These are phyloP conservation scores for Tolypocladium ovalisporum DNA, from an alignment of 2,329 filamentous ascomycete species.

Conservation along the genomic window DNA sequence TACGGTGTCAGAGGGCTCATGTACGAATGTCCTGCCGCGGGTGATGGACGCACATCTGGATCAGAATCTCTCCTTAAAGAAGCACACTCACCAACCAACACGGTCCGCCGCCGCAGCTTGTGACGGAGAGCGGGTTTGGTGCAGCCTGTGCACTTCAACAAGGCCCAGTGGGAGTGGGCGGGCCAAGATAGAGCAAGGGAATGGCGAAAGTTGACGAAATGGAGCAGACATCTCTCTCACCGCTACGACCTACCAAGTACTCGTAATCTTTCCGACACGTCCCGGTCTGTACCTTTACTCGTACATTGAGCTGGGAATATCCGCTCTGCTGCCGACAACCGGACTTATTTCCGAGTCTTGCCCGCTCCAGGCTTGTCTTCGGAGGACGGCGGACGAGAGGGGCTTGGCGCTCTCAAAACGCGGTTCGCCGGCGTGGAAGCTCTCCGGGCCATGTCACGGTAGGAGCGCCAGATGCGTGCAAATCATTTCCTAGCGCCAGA, in stretches of 20 bases:
- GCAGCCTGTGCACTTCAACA: neutral
- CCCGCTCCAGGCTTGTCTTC: neutral
- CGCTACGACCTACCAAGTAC: too few relatives aligned
- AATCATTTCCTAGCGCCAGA: neutral
- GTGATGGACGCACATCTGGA: neutral
- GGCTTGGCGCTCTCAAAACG: neutral
- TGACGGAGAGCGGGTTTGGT: neutral
- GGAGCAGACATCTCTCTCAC: neutral
- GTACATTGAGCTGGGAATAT: too few relatives aligned
- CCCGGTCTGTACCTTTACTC: too few relatives aligned
- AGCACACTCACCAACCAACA: neutral
- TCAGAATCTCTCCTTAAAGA: neutral
- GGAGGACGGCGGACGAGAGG: neutral
- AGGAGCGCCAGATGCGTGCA: neutral
- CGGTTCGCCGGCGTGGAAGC: neutral
- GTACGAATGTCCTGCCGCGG: neutral
- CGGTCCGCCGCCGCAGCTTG: neutral
- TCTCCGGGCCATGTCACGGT: neutral
- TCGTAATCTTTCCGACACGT: too few relatives aligned
- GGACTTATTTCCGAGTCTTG: neutral
- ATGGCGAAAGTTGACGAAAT: neutral
- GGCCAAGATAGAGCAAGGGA: neutral
- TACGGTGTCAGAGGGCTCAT: neutral
- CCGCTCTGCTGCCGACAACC: neutral
- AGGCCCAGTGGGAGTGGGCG: neutral